Base-by-base conservation (phyloP, 2,329 filamentous ascomycete species). In the Cladosporium sp. region DNA sequence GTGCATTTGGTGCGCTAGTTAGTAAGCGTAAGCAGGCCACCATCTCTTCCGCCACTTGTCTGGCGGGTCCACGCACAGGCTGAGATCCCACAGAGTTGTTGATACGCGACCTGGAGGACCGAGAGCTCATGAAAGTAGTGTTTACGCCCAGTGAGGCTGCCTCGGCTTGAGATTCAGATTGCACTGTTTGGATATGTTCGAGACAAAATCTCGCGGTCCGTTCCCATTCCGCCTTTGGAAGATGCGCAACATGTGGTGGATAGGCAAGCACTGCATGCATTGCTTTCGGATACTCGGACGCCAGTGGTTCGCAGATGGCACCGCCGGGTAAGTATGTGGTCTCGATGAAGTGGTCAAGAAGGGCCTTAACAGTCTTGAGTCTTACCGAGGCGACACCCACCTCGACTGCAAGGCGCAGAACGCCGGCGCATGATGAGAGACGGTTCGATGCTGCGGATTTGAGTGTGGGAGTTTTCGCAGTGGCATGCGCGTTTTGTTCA, bases 291-390 rank as follows among this genome's bases (percentile, higher is more conserved):
- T 97, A 96, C 74, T 95, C 88, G 59, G 88, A 84, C 28, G 88
- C 80, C 5, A 99, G 82, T 14, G 90, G 89, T 66, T 88, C 84
- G 69, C 92, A 88, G 64, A 90, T 86, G 2, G 82, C 84, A 15
- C 87, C 87, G 18, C 82, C 85, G 1, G 88, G 86, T 3, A 96
- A 82, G 24, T 67, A 51, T 24, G 66, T 66, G 21, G 88, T 87
- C 70, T 97, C 88, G 3, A 87, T 89, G 68, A 98, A 90, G 78
- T 97, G 93, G 69, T 92, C 88, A 69, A 96, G 83, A 18, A 97
- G 81, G 6, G 90, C 87, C 71, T 89, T 86, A n/a, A 94, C 83
- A 0, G 93, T 94, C 76, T 92, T 96, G 67, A 84, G 82, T 73
- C 88, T 90, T 69, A 98, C 78, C 67, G 86, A 89, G 24, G 83